phyloP scores from a whole-genome alignment of 768 basidiomycete genomes.

The Naganishia vaughanmartiniae region DNA sequence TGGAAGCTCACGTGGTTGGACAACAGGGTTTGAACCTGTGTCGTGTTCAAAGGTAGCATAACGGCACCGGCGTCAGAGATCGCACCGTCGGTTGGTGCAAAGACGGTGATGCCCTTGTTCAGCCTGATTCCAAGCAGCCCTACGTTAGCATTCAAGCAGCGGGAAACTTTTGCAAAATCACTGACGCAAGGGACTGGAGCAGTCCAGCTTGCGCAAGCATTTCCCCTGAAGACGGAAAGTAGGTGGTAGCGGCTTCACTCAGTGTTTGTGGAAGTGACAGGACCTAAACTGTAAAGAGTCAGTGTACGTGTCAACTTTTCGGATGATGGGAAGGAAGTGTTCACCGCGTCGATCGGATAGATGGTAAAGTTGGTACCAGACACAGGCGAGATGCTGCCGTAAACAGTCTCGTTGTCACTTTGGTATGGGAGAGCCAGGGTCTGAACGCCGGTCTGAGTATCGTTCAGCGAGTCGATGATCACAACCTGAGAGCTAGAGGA shows the following conservation, averaged over 20 bases:
- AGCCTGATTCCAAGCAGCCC: slow-evolving; percentile 22
- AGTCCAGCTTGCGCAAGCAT: slow-evolving; percentile 49
- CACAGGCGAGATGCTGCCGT: slow-evolving; percentile 34
- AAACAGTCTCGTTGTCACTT: slow-evolving; percentile 54
- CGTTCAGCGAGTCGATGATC: slow-evolving; percentile 33
- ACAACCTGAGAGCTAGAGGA: slow-evolving; percentile 32
- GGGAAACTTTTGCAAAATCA: background rate
- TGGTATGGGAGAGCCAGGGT: slow-evolving; percentile 55
- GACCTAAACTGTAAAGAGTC: slow-evolving; percentile 41
- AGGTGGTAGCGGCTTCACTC: slow-evolving; percentile 52
- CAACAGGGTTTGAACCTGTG: slow-evolving; percentile 57
- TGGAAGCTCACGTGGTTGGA: slow-evolving; percentile 61
- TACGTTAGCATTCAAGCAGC: no score
- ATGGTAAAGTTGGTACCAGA: slow-evolving; percentile 45
- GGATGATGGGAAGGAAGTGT: slow-evolving; percentile 11
- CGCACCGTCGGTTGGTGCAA: slow-evolving; percentile 63
- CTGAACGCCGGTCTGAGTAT: slow-evolving; percentile 19
- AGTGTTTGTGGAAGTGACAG: slow-evolving; percentile 60
- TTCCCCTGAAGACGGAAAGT: slow-evolving; percentile 55
- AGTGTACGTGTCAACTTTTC: background rate
- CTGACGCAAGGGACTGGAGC: slow-evolving; percentile 52
- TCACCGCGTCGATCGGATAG: slow-evolving; percentile 40
- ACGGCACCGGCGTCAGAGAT: slow-evolving; percentile 54
- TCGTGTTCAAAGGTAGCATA: slow-evolving; percentile 55
- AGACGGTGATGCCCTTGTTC: slow-evolving; percentile 63